Evolutionary conservation across 805 yeast species (phyloP).

Genomic region (Lachancea quebecensis): DNA sequence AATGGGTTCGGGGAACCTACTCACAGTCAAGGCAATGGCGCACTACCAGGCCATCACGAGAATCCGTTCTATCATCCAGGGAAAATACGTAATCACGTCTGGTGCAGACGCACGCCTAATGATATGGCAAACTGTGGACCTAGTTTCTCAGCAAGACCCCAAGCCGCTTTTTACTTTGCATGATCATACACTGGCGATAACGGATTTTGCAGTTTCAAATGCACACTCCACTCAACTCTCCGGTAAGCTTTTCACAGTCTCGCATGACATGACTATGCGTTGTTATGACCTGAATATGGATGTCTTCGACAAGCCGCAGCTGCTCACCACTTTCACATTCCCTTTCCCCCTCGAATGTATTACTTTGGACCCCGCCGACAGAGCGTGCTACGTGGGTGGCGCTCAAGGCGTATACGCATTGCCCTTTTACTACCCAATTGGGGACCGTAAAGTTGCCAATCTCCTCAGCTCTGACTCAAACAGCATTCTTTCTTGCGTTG

Average conservation of each 20-base stretch:
- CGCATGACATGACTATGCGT: constrained; percentile 69
- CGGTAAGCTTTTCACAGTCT: constrained; percentile 56
- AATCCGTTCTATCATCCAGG: constrained; percentile 54
- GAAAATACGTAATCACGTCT: constrained; percentile 62
- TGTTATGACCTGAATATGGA: constrained; percentile 49
- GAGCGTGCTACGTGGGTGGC: constrained; percentile 67
- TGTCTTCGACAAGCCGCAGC: constrained; percentile 18
- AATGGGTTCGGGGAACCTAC: constrained; percentile 62
- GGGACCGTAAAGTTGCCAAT: constrained; percentile 38
- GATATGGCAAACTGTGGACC: constrained; percentile 64
- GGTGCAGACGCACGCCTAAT: constrained; percentile 75
- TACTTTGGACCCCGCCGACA: constrained; percentile 69
- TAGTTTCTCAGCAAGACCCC: constrained; percentile 36
- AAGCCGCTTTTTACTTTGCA: constrained; percentile 55
- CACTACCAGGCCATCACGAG: constrained; percentile 74
- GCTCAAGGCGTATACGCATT: constrained; percentile 42
- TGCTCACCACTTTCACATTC: constrained; percentile 68
- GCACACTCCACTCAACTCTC: constrained; percentile 45
- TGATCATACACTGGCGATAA: constrained; percentile 46
- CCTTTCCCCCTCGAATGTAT: constrained; percentile 51
- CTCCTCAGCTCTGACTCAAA: constrained; percentile 33
- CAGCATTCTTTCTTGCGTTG: constrained; percentile 42
- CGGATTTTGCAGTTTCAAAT: constrained; percentile 36
- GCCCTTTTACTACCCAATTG: constrained; percentile 27
- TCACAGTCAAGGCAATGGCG: constrained; percentile 61